A percentile compares a stretch with the other conserved stretches of the same genome.
Conservation (phyloP, 2,329 filamentous ascomycete genomes). For the Neoscytalidium dimidiatum region DNA sequence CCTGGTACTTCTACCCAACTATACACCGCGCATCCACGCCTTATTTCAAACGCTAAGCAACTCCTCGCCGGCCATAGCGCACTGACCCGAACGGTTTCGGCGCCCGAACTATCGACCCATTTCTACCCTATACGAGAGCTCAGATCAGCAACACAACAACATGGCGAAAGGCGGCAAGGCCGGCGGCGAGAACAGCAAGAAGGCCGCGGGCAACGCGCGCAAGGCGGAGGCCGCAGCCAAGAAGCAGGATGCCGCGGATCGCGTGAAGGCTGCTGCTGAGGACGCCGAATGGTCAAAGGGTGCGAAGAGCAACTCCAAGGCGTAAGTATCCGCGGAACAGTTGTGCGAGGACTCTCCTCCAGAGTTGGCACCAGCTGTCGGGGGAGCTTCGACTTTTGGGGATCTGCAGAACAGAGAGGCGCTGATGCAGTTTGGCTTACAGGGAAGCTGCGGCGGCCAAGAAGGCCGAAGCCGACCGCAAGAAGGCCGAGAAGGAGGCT, state of each 20-base stretch:
- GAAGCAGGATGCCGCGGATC: constrained; percentile 73
- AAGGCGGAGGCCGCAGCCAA: constrained; percentile 85
- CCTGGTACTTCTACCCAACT: background rate
- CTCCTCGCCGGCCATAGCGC: background rate
- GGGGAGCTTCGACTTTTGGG: background rate
- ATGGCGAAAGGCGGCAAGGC: constrained; percentile 62
- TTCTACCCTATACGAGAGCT: background rate
- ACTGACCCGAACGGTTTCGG: background rate
- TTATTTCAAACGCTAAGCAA: background rate
- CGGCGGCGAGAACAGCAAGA: constrained; percentile 77
- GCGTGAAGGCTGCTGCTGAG: constrained; percentile 66
- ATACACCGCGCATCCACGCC: background rate
- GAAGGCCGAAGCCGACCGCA: constrained; percentile 77
- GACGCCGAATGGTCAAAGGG: constrained; percentile 82
- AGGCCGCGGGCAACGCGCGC: constrained; percentile 83
- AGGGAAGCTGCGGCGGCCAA: constrained; percentile 85
- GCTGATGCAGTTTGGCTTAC: constrained; percentile 18
- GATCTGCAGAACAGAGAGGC: background rate
- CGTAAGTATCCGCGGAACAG: constrained; percentile 59
- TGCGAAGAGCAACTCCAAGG: constrained; percentile 81
- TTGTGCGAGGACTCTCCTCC: background rate
- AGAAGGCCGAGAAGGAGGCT: constrained; percentile 91
- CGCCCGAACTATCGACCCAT: background rate
- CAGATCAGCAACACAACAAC: constrained; percentile 24
- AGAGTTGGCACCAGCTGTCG: no score